Percentiles rank a stretch among this genome's conserved stretches.
Conservation (phyloP, 306 rosid genomes). For the Prosopis cineraria region DNA sequence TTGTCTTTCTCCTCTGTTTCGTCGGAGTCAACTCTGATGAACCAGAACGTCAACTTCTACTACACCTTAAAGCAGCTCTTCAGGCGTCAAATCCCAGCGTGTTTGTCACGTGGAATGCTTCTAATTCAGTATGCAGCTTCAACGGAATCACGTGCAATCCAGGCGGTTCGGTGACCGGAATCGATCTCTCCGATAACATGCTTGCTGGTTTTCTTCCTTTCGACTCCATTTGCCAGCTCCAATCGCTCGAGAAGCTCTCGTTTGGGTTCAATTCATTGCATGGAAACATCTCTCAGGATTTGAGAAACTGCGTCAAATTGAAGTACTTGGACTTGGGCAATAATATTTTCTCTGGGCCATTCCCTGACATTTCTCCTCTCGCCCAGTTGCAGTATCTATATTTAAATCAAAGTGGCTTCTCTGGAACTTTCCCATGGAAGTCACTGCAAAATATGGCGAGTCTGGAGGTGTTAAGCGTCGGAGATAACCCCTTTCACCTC, state of each 20-base stretch:
- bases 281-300: constrained; percentile 44
- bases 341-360: constrained; percentile 57
- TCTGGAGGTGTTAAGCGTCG: constrained; percentile 64
- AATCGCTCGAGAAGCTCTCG: constrained; percentile 55
- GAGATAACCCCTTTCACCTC: constrained; percentile 65
- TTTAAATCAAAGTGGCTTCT: constrained; percentile 61
- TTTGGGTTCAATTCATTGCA: constrained; percentile 59
- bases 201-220: constrained; percentile 66
- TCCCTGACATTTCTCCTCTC: constrained; percentile 66
- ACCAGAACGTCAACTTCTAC: constrained; percentile 45
- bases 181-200: constrained; percentile 50
- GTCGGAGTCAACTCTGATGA: constrained; percentile 46
- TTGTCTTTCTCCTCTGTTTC: constrained; percentile 38
- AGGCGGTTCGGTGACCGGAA: constrained; percentile 42
- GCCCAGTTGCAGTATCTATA: constrained; percentile 48
- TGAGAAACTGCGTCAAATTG: constrained; percentile 64
- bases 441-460: constrained; percentile 54
- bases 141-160: constrained; percentile 61
- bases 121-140: constrained; percentile 47
- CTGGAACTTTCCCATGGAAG: constrained; percentile 81
- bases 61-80: constrained; percentile 56
- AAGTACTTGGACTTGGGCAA: constrained; percentile 69
- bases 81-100: constrained; percentile 15
- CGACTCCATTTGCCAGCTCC: constrained; percentile 65
- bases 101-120: constrained; percentile 53